Evolutionary conservation across 306 rosid species (phyloP).

Genomic region (Astragalus glycyphyllos): DNA sequence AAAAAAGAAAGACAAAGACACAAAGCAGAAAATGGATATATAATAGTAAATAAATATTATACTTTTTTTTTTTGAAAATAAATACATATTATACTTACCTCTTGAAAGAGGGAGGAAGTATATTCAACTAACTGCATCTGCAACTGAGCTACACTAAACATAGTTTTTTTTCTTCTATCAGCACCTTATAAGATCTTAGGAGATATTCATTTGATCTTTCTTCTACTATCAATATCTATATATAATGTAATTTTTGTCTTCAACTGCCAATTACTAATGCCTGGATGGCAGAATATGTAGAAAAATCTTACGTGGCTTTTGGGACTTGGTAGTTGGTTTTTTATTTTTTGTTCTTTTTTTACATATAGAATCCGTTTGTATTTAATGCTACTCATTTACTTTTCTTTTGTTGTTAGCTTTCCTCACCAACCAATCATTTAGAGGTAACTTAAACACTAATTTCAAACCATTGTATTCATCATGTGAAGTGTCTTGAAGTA

Average conservation of each 20-base stretch:
- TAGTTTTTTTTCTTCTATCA: constrained; percentile 44
- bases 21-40: constrained; percentile 4
- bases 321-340: constrained; percentile 1
- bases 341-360: not conserved
- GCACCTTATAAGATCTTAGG: constrained; percentile 31
- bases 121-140: constrained; percentile 62
- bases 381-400: constrained; percentile 24
- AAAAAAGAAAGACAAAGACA: not conserved
- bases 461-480: too few relatives aligned
- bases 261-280: constrained; percentile 31
- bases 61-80: too few relatives aligned
- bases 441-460: not conserved
- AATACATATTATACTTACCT: constrained; percentile 58
- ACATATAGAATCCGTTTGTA: constrained; percentile 32
- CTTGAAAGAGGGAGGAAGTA: constrained; percentile 65
- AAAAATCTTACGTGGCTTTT: constrained; percentile 26
- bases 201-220: constrained; percentile 26
- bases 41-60: constrained; percentile 1
- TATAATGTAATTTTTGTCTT: constrained; percentile 31
- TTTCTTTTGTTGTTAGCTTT: constrained; percentile 32
- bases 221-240: constrained; percentile 19
- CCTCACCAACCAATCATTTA: constrained; percentile 33
- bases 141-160: constrained; percentile 62
- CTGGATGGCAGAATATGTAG: constrained; percentile 1
- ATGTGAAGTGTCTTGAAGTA: too few relatives aligned